Evolutionary conservation across 768 basidiomycete genomes (phyloP).

Genomic region (Podaxis pistillaris): DNA sequence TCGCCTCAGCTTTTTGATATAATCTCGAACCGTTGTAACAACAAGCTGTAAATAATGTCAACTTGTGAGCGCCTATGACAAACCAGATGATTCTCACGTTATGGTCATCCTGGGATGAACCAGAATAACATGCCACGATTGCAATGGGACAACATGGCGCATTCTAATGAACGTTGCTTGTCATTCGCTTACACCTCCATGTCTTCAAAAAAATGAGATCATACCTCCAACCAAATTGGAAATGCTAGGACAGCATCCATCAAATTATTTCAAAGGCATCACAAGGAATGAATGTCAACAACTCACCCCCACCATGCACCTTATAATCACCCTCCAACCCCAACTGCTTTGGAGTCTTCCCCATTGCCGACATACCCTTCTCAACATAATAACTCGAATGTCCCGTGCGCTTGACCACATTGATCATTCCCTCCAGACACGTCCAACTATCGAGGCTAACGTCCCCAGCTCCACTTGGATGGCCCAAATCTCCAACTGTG

Average conservation of each 20-base stretch:
- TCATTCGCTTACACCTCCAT: not conserved
- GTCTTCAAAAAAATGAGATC: slow-evolving; percentile 9
- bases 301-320: slow-evolving; percentile 77
- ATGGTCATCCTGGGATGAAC: slow-evolving; percentile 80
- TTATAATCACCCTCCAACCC: slow-evolving; percentile 64
- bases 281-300: not conserved
- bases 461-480: slow-evolving; percentile 63
- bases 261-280: slow-evolving; percentile 3
- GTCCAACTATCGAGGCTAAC: slow-evolving; percentile 82
- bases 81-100: slow-evolving; percentile 41
- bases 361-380: slow-evolving; percentile 83
- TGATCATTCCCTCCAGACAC: slow-evolving; percentile 76
- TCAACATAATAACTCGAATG: slow-evolving; percentile 87
- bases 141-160: slow-evolving; percentile 84
- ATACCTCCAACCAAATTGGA: slow-evolving; percentile 82
- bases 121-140: slow-evolving; percentile 76
- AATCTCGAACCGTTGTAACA: slow-evolving; percentile 64
- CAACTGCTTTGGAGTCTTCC: slow-evolving; percentile 71
- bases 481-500: slow-evolving; percentile 79
- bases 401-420: slow-evolving; percentile 74
- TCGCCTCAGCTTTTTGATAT: slow-evolving; percentile 56
- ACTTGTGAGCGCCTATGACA: not conserved
- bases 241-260: slow-evolving; percentile 51
- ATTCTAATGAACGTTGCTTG: slow-evolving; percentile 44
- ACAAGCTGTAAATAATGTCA: slow-evolving; percentile 46